Percentiles rank a stretch among this genome's conserved stretches.
These are phyloP conservation scores for Plantago ovata DNA, from an alignment of 257 asterid species.

Conservation along the genomic window DNA sequence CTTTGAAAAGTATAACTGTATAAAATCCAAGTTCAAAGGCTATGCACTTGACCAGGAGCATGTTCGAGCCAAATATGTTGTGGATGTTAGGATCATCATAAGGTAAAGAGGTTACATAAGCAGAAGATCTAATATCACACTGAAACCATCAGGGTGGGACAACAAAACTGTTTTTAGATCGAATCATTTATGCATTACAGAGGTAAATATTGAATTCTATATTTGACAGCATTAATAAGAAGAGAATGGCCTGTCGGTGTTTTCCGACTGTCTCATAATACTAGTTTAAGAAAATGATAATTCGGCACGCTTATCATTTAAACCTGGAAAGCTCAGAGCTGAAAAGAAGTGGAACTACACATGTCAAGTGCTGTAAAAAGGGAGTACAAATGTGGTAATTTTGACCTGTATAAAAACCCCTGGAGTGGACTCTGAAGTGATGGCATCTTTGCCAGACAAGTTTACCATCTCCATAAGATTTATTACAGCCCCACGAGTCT, in stretches of 20 bases:
- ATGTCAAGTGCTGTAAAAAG: background rate
- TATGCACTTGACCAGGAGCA: background rate
- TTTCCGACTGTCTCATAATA: constrained; percentile 1
- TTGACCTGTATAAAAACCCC: constrained; percentile 93
- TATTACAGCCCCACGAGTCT: constrained; percentile 91
- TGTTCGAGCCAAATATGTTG: constrained; percentile 6
- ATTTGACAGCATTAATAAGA: too few species aligned
- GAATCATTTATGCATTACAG: too few species aligned
- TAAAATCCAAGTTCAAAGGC: background rate
- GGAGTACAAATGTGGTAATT: constrained; percentile 5
- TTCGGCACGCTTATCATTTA: constrained; percentile 2
- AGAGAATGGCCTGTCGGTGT: background rate
- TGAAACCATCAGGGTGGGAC: too few species aligned
- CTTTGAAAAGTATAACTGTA: background rate
- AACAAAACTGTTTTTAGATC: too few species aligned
- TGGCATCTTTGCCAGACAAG: constrained; percentile 79
- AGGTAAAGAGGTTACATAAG: background rate
- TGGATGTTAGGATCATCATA: constrained; percentile 16
- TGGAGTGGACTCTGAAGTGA: constrained; percentile 73
- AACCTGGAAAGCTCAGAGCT: constrained; percentile 11
- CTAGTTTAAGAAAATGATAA: constrained; percentile 10
- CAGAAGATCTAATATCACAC: background rate
- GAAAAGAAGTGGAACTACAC: constrained; percentile 4
- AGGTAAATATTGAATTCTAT: too few species aligned
- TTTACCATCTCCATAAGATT: constrained; percentile 59